Conservation (phyloP, 1,139 yeast genomes). For the Yarrowia galli region DNA sequence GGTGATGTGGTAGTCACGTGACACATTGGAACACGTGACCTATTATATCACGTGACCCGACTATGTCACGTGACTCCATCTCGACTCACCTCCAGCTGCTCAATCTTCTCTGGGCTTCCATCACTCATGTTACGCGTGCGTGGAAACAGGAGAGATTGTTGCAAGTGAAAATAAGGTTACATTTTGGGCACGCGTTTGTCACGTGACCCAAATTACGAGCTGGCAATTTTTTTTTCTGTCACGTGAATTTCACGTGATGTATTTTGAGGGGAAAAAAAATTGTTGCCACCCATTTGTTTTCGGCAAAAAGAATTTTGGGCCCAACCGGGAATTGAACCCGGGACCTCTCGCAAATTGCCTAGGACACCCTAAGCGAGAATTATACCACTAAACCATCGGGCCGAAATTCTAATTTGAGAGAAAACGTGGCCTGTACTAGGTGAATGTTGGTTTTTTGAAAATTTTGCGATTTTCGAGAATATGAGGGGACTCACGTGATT, state of each 20-base stretch:
- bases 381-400: conserved; percentile 38
- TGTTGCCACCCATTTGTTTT: too few species aligned
- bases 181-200: background rate
- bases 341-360: conserved; percentile 38
- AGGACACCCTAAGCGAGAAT: conserved; percentile 39
- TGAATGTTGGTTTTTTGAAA: background rate
- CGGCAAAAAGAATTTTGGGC: conserved; percentile 9
- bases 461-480: background rate
- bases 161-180: background rate
- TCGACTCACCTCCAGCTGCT: conserved; percentile 25
- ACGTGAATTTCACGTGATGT: too few species aligned
- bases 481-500: background rate
- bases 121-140: conserved; percentile 15
- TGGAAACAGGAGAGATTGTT: background rate
- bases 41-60: background rate
- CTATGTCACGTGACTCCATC: background rate
- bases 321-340: conserved; percentile 39
- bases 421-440: background rate
- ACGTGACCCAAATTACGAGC: too few species aligned
- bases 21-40: too few species aligned
- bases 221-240: too few species aligned
- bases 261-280: too few species aligned
- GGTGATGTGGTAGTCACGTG: too few species aligned
- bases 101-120: conserved; percentile 8
- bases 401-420: background rate